A percentile compares a stretch with the other conserved stretches of the same genome.
Evolutionary conservation across 345 rosid species (phyloP).

Genomic region (Euphorbia peplus): DNA sequence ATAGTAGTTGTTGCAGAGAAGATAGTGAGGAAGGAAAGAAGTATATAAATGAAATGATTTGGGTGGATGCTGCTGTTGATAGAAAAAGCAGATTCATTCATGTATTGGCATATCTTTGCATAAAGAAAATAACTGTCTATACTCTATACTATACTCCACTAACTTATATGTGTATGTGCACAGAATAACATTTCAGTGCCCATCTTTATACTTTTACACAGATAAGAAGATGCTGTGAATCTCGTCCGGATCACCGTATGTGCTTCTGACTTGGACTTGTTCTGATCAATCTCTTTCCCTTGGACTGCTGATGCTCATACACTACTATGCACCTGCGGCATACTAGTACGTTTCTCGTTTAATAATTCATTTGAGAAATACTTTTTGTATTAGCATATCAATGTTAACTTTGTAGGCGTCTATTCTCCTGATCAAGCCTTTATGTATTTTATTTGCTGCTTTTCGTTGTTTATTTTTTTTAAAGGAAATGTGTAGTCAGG

Average conservation of each 20-base stretch:
- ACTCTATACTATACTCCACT: conserved; percentile 71
- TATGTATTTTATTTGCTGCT: neutral
- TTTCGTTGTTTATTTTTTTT: no score
- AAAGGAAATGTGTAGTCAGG: neutral
- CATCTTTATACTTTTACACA: conserved; percentile 18
- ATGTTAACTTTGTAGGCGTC: conserved; percentile 12
- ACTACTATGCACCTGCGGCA: neutral
- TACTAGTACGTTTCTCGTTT: neutral
- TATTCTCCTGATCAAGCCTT: conserved; percentile 15
- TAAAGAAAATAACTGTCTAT: conserved; percentile 66
- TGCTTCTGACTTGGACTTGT: conserved; percentile 20
- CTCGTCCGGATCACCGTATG: conserved; percentile 22
- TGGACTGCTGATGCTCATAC: conserved; percentile 25
- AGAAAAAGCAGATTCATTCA: conserved; percentile 35
- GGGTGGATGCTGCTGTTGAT: conserved; percentile 32
- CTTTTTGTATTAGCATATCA: conserved; percentile 13
- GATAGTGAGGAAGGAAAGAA: conserved; percentile 30
- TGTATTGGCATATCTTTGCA: conserved; percentile 44
- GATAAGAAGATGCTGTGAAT: conserved; percentile 25
- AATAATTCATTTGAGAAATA: neutral
- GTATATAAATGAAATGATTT: conserved; percentile 44
- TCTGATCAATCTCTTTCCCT: conserved; percentile 24
- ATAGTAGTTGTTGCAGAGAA: conserved; percentile 39
- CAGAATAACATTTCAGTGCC: conserved; percentile 36
- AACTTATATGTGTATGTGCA: conserved; percentile 24